A percentile compares a stretch with the other conserved stretches of the same genome.
Conservation (phyloP, 208 protist genomes). For the Phytomonas serpens region DNA sequence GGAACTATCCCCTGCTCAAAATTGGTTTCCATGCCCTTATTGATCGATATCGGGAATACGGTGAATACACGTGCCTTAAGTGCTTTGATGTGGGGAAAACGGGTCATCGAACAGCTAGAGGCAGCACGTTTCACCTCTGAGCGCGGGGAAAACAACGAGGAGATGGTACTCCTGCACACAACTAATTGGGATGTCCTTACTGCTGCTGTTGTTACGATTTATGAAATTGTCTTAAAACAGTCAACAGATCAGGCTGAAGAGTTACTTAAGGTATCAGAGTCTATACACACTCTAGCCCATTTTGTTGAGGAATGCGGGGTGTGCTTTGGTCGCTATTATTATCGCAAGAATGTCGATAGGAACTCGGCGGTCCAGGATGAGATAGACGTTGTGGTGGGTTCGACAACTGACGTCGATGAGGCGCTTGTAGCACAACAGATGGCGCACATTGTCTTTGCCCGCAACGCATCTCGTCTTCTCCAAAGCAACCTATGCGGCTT, state of each 20-base stretch:
- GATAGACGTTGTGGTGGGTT: neutral
- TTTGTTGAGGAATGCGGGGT: neutral
- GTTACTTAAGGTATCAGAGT: neutral
- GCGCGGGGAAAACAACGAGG: slow-evolving; percentile 13
- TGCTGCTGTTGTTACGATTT: slow-evolving; percentile 20
- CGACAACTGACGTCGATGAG: neutral
- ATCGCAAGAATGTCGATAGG: neutral
- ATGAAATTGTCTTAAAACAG: slow-evolving; percentile 7
- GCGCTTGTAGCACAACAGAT: slow-evolving; percentile 19
- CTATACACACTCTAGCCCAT: neutral
- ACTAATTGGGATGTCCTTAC: slow-evolving; percentile 39
- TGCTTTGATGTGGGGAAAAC: slow-evolving; percentile 9
- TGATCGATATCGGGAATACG: slow-evolving; percentile 1
- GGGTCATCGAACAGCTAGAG: neutral
- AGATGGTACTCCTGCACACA: slow-evolving; percentile 21
- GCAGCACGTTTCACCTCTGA: neutral
- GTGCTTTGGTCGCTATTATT: neutral
- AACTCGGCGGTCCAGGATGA: neutral
- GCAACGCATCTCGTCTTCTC: slow-evolving; percentile 49
- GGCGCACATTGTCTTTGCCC: slow-evolving; percentile 30
- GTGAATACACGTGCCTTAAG: slow-evolving; percentile 13
- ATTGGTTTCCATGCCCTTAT: slow-evolving; percentile 12
- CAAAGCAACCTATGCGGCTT: slow-evolving; percentile 44
- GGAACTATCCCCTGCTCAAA: slow-evolving; percentile 23
- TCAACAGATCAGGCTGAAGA: neutral